Evolutionary conservation across 345 rosid genomes (phyloP).

Genomic region (Erucastrum elatum): DNA sequence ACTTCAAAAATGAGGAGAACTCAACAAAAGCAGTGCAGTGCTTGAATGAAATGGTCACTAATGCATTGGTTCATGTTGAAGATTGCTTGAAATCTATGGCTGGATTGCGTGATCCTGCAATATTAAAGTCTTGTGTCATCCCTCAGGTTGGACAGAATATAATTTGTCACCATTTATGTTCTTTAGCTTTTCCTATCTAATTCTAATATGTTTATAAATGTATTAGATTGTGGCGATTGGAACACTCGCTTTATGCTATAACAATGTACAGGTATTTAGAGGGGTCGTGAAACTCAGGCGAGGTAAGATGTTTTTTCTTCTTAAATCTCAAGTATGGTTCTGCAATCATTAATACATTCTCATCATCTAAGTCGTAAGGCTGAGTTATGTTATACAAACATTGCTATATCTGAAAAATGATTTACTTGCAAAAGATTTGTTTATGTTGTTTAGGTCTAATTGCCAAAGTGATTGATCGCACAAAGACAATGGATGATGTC

Average conservation of each 20-base stretch:
- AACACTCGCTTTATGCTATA: conserved; percentile 79
- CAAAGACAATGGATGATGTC: conserved; percentile 77
- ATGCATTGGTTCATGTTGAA: conserved; percentile 69
- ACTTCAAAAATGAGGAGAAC: conserved; percentile 73
- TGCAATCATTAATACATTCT: not conserved
- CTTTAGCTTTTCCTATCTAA: not conserved
- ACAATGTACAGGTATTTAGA: conserved; percentile 84
- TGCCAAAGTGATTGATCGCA: conserved; percentile 71
- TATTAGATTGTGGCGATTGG: conserved; percentile 83
- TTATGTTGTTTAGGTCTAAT: conserved; percentile 57
- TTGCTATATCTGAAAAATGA: not conserved
- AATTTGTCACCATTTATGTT: not conserved
- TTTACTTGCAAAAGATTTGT: not conserved
- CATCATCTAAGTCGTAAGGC: not conserved
- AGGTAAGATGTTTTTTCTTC: conserved; percentile 48
- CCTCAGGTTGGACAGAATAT: conserved; percentile 54
- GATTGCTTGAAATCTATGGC: conserved; percentile 71
- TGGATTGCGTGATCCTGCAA: conserved; percentile 55
- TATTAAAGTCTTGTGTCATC: conserved; percentile 78
- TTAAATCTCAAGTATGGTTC: not conserved
- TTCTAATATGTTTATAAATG: not conserved
- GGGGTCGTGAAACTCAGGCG: conserved; percentile 88
- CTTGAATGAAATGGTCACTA: conserved; percentile 87
- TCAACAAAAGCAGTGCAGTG: conserved; percentile 81
- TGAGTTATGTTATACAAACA: not conserved